These are phyloP conservation scores for Rickenella mellea DNA, from an alignment of 768 basidiomycete species.

Conservation along the genomic window DNA sequence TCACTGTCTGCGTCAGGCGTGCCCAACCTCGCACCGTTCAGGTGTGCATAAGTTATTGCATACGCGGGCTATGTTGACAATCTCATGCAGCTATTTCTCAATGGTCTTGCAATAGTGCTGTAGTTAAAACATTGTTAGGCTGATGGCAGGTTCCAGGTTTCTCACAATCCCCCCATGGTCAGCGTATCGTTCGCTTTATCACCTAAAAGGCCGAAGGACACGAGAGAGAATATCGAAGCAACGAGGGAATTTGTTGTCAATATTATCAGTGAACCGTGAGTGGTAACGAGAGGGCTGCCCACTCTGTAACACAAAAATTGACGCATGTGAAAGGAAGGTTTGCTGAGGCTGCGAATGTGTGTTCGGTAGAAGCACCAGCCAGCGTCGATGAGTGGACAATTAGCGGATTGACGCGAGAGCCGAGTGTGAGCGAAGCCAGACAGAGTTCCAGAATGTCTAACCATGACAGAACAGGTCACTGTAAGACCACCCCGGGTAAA, in stretches of 20 bases:
- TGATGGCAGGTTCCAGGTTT: slow-evolving; percentile 32
- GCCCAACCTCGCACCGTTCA: slow-evolving; percentile 60
- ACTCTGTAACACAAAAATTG: slow-evolving; percentile 19
- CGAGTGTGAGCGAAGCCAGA: slow-evolving; percentile 34
- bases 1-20: slow-evolving; percentile 40
- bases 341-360: slow-evolving; percentile 44
- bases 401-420: slow-evolving; percentile 45
- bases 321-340: slow-evolving; percentile 30
- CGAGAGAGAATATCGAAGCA: slow-evolving; percentile 50
- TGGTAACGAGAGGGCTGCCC: slow-evolving; percentile 5
- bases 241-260: slow-evolving; percentile 65
- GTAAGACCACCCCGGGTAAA: slow-evolving; percentile 44
- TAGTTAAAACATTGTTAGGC: background rate
- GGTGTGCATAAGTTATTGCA: slow-evolving; percentile 26
- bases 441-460: slow-evolving; percentile 1
- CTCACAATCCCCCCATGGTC: slow-evolving; percentile 57
- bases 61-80: slow-evolving; percentile 5
- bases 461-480: slow-evolving; percentile 23
- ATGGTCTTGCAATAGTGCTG: slow-evolving; percentile 30
- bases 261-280: slow-evolving; percentile 55
- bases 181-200: slow-evolving; percentile 48
- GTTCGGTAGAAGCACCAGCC: slow-evolving; percentile 46
- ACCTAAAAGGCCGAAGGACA: slow-evolving; percentile 43
- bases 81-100: slow-evolving; percentile 46
- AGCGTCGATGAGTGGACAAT: slow-evolving; percentile 49